Evolutionary conservation across 306 rosid species (phyloP).

Genomic region (Mimosa bimucronata): DNA sequence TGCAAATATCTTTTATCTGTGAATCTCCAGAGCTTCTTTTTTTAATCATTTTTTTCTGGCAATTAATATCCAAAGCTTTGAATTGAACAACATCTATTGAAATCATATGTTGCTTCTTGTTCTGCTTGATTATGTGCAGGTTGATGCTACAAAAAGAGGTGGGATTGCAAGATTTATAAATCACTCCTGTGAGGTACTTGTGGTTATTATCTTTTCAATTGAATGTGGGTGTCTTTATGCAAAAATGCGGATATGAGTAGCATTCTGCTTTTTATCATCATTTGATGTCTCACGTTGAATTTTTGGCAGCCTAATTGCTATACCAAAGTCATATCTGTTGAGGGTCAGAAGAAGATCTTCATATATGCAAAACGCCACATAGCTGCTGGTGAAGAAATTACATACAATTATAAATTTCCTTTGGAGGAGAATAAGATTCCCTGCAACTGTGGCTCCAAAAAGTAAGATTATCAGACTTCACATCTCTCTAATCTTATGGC

Average conservation of each 20-base stretch:
- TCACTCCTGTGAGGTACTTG: conserved; percentile 95
- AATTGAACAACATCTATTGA: conserved; percentile 19
- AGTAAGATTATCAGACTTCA: conserved; percentile 53
- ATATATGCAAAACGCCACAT: conserved; percentile 92
- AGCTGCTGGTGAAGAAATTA: conserved; percentile 90
- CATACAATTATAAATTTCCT: conserved; percentile 96
- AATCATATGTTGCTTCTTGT: conserved; percentile 27
- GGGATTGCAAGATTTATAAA: conserved; percentile 94
- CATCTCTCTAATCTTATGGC: conserved; percentile 25
- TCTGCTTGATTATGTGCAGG: conserved; percentile 58
- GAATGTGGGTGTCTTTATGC: not conserved
- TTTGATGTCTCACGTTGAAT: conserved; percentile 32
- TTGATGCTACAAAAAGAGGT: conserved; percentile 97
- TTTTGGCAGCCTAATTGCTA: conserved; percentile 95
- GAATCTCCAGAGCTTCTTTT: not conserved
- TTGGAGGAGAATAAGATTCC: conserved; percentile 99
- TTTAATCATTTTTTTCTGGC: not conserved
- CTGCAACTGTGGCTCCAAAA: conserved; percentile 92
- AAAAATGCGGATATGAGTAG: not conserved
- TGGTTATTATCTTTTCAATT: conserved; percentile 21
- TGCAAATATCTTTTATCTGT: conserved; percentile 13
- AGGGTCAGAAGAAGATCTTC: conserved; percentile 91
- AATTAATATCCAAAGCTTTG: not conserved
- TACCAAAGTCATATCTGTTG: conserved; percentile 92
- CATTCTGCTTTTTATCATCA: conserved; percentile 9